Conservation (phyloP, 306 rosid species). For the Prunus davidiana region DNA sequence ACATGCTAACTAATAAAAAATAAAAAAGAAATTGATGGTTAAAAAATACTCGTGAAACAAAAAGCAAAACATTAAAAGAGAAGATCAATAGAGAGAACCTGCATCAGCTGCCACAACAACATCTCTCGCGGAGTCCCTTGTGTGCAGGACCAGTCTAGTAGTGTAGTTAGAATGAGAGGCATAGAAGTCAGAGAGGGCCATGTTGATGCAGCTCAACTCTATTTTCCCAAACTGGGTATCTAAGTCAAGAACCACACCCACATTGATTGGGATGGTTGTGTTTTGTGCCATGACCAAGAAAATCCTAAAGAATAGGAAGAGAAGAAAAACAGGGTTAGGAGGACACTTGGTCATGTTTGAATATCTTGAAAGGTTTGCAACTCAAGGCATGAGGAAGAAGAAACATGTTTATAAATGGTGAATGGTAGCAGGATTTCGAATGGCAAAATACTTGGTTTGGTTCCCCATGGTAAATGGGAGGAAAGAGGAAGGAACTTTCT, state of each 20-base stretch:
- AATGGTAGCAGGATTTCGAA: not conserved
- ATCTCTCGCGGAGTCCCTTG: not conserved
- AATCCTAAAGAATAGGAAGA: not conserved
- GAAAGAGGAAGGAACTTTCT: not conserved
- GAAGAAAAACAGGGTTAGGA: not conserved
- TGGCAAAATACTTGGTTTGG: not conserved
- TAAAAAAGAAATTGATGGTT: no score
- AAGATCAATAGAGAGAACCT: not conserved
- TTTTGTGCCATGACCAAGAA: not conserved
- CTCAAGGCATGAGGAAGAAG: not conserved
- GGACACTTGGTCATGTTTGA: not conserved
- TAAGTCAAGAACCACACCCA: conserved; percentile 11
- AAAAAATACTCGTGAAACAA: no score
- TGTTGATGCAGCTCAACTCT: not conserved
- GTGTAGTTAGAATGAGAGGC: not conserved
- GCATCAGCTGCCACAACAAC: not conserved
- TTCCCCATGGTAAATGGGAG: not conserved
- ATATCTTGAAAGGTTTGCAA: not conserved
- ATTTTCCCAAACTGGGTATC: not conserved
- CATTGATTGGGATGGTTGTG: not conserved
- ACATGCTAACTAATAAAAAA: no score
- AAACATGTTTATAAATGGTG: not conserved
- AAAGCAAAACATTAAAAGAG: not conserved
- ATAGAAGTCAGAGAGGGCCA: conserved; percentile 11
- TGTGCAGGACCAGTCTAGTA: not conserved